Evolutionary conservation across 1,139 yeast genomes (phyloP).

Genomic region (Hemisphaericaspora subhashii): DNA sequence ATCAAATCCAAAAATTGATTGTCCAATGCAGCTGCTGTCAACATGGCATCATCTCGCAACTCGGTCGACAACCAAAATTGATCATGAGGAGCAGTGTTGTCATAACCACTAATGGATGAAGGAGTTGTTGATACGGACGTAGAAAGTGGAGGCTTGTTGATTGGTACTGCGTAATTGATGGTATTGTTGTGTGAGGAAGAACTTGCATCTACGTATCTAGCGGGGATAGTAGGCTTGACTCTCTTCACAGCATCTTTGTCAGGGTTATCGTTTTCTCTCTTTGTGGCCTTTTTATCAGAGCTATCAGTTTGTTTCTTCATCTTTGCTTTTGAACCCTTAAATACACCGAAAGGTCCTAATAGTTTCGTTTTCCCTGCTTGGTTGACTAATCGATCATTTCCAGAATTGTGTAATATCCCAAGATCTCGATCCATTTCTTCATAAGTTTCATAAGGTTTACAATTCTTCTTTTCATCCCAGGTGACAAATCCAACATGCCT

Average conservation of each 20-base stretch:
- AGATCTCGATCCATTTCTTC: constrained; percentile 82
- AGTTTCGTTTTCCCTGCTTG: constrained; percentile 51
- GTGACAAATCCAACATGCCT: constrained; percentile 75
- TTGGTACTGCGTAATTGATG: no score
- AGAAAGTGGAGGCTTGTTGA: not conserved
- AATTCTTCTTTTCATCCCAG: constrained; percentile 45
- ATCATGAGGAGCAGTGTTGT: constrained; percentile 27
- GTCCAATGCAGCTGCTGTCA: constrained; percentile 72
- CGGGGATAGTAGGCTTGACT: no score
- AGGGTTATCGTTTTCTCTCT: not conserved
- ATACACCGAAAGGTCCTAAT: constrained; percentile 85
- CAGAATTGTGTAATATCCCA: constrained; percentile 57
- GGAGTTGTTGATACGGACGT: constrained; percentile 6
- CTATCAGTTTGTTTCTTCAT: constrained; percentile 8
- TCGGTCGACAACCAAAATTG: constrained; percentile 69
- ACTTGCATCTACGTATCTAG: no score
- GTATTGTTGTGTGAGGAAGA: no score
- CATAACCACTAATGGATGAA: constrained; percentile 3
- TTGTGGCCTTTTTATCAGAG: not conserved
- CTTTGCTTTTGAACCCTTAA: constrained; percentile 23
- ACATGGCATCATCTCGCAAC: constrained; percentile 65
- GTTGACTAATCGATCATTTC: constrained; percentile 33
- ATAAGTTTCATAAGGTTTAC: constrained; percentile 62
- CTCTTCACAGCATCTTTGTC: no score
- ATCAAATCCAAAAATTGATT: constrained; percentile 57